Percentiles rank a stretch among this genome's conserved stretches.
Evolutionary conservation across 2,329 filamentous ascomycete genomes (phyloP).

Genomic region (Clonostachys chloroleuca): DNA sequence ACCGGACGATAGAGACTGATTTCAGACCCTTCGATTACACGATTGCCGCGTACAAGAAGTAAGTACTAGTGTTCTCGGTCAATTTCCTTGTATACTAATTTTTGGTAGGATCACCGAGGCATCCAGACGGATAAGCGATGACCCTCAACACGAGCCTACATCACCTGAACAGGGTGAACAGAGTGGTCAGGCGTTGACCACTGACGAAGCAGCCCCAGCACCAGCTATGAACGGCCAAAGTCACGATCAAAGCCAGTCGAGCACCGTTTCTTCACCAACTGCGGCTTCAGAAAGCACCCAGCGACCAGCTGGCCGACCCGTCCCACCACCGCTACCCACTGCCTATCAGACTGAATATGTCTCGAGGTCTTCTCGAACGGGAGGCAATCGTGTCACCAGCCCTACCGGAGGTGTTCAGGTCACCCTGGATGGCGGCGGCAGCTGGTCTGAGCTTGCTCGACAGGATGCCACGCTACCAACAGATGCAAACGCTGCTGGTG

Average conservation of each 20-base stretch:
- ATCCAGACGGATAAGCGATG: constrained; percentile 7
- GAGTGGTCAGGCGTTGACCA: constrained; percentile 44
- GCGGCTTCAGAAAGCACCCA: background rate
- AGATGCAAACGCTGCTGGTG: constrained; percentile 54
- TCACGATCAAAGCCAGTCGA: background rate
- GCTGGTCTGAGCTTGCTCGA: constrained; percentile 87
- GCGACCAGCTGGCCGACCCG: background rate
- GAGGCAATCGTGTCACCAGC: constrained; percentile 66
- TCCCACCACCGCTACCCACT: constrained; percentile 28
- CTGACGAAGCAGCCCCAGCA: constrained; percentile 40
- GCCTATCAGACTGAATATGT: constrained; percentile 41
- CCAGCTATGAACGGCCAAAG: constrained; percentile 12
- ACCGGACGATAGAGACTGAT: constrained; percentile 88
- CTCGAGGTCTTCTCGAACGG: constrained; percentile 43
- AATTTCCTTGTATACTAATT: background rate
- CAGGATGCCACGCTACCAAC: constrained; percentile 72
- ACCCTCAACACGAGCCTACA: constrained; percentile 2
- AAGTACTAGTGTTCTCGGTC: constrained; percentile 18
- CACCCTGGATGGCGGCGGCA: constrained; percentile 82
- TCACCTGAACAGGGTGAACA: background rate
- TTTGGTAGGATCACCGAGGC: constrained; percentile 29
- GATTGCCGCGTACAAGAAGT: constrained; percentile 71
- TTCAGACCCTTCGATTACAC: constrained; percentile 98
- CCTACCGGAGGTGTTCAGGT: constrained; percentile 85
- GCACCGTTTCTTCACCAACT: background rate